Percentiles rank a stretch among this genome's conserved stretches.
phyloP scores from a whole-genome alignment of 345 rosid genomes.

The Physaria fendleri region DNA sequence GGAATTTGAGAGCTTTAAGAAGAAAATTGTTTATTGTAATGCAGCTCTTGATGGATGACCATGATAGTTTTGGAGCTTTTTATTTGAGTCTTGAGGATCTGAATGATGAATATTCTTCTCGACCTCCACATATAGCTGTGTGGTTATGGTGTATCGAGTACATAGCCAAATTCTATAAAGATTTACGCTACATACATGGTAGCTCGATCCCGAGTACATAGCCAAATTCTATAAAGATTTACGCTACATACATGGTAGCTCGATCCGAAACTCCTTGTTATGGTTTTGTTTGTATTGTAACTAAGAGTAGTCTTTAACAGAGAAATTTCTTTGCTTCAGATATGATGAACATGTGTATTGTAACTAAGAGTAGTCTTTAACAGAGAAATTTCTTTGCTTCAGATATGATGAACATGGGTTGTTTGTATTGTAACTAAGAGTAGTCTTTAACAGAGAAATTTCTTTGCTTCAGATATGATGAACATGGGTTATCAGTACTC shows the following conservation, averaged over 20 bases:
- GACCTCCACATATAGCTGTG: slow-evolving; percentile 19
- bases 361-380: no score
- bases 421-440: slow-evolving; percentile 3
- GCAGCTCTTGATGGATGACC: slow-evolving; percentile 20
- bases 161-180: no score
- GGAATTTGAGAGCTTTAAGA: not conserved
- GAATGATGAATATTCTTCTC: slow-evolving; percentile 13
- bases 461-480: slow-evolving; percentile 21
- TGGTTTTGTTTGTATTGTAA: slow-evolving; percentile 2
- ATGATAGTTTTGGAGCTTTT: slow-evolving; percentile 11
- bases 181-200: no score
- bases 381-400: no score
- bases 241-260: slow-evolving; percentile 21
- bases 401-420: no score
- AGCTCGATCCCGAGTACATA: slow-evolving; percentile 22
- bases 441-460: not conserved
- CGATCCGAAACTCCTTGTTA: not conserved
- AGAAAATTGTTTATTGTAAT: not conserved
- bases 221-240: slow-evolving; percentile 23
- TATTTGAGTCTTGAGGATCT: slow-evolving; percentile 19
- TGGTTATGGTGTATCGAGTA: slow-evolving; percentile 32
- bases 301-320: no score
- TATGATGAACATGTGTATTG: no score
- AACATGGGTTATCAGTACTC: slow-evolving; percentile 18
- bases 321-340: no score